These are phyloP conservation scores for Reticulascus tulasneorum DNA, from an alignment of 2,329 filamentous ascomycete genomes.

Conservation along the genomic window DNA sequence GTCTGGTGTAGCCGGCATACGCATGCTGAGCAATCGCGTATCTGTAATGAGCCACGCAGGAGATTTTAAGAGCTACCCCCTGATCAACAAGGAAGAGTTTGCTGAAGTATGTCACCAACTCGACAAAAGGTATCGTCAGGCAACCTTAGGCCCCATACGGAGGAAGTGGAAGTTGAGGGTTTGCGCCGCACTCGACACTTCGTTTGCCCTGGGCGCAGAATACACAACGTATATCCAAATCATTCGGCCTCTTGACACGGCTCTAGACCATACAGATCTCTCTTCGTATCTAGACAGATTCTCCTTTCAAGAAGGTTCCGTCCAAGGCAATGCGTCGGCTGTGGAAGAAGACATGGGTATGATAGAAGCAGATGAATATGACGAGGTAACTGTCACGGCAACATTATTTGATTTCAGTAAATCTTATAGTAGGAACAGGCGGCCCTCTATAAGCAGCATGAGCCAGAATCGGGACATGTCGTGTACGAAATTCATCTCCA, in stretches of 20 bases:
- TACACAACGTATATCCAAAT: slow-evolving; percentile 54
- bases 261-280: slow-evolving; percentile 40
- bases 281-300: slow-evolving; percentile 42
- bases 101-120: slow-evolving; percentile 60
- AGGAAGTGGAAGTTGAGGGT: slow-evolving; percentile 51
- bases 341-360: slow-evolving; percentile 38
- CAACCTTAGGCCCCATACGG: slow-evolving; percentile 51
- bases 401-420: not conserved
- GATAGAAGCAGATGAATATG: slow-evolving; percentile 47
- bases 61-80: slow-evolving; percentile 55
- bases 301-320: slow-evolving; percentile 31
- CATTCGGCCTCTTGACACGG: slow-evolving; percentile 45
- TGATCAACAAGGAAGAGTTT: slow-evolving; percentile 59
- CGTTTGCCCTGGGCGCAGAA: slow-evolving; percentile 36
- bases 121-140: slow-evolving; percentile 55
- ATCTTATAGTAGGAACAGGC: slow-evolving; percentile 28
- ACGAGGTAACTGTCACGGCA: slow-evolving; percentile 36
- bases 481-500: slow-evolving; percentile 74
- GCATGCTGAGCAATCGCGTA: too few species aligned
- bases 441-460: slow-evolving; percentile 28
- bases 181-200: slow-evolving; percentile 46
- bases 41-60: too few species aligned
- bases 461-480: slow-evolving; percentile 42
- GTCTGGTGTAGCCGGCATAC: too few species aligned
- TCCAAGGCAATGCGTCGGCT: slow-evolving; percentile 6